Percentiles rank a stretch among this genome's conserved stretches.
phyloP scores from a whole-genome alignment of 176 grass and related monocot species.

The Bolboschoenus planiculmis region DNA sequence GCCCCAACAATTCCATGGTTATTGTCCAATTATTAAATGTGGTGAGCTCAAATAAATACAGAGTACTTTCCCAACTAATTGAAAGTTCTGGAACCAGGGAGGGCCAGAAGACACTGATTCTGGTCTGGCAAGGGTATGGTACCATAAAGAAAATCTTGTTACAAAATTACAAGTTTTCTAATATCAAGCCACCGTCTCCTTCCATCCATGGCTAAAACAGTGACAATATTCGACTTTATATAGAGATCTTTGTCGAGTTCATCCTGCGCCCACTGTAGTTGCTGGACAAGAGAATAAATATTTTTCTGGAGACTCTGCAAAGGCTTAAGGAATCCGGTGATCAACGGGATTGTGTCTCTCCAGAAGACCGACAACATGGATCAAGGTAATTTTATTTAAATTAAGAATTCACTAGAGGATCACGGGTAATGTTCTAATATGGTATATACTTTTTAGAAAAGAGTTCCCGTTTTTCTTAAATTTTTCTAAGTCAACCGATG shows the following conservation, averaged over 20 bases:
- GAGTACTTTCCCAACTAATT: not conserved
- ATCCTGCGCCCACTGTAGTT: constrained; percentile 68
- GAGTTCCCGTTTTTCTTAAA: not conserved
- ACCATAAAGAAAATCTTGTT: not conserved
- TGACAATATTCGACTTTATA: constrained; percentile 70
- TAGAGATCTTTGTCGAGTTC: constrained; percentile 92
- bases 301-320: constrained; percentile 49
- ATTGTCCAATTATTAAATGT: not conserved
- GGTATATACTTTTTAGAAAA: not conserved
- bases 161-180: constrained; percentile 63
- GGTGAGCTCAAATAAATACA: not conserved
- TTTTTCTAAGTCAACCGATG: not conserved
- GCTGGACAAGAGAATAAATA: constrained; percentile 60
- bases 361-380: too few species aligned
- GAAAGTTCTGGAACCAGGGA: not conserved
- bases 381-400: too few species aligned
- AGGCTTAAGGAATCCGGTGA: too few species aligned
- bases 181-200: constrained; percentile 95
- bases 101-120: not conserved
- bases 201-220: constrained; percentile 95
- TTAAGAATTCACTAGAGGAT: too few species aligned
- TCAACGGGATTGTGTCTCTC: too few species aligned
- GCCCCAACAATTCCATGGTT: not conserved
- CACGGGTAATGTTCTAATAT: too few species aligned
- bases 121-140: constrained; percentile 18